phyloP scores from a whole-genome alignment of 192 early-diverging fungal genomes.

The Allomyces javanicus region DNA sequence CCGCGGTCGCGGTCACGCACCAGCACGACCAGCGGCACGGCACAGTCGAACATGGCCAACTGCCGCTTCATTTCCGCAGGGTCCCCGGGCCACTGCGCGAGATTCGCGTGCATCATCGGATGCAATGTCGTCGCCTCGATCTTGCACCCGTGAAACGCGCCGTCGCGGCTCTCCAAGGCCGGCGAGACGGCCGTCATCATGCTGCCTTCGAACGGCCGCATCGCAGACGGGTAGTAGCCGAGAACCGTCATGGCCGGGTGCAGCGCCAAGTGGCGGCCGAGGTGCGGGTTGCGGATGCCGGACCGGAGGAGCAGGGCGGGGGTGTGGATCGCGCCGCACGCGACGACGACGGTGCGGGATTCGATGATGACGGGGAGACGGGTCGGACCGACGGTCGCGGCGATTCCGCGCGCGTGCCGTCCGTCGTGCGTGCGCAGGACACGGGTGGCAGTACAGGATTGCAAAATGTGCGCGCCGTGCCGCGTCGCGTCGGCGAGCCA shows the following conservation, averaged over 20 bases:
- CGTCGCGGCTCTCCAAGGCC: slow-evolving; percentile 32
- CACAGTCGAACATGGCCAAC: slow-evolving; percentile 25
- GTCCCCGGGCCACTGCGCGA: slow-evolving; percentile 28
- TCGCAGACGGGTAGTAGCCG: slow-evolving; percentile 33
- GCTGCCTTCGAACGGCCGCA: slow-evolving; percentile 28
- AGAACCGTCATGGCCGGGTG: slow-evolving; percentile 40
- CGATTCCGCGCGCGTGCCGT: too few species aligned
- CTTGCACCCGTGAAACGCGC: slow-evolving; percentile 38
- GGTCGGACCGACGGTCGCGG: too few species aligned
- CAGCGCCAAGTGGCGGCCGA: slow-evolving; percentile 40
- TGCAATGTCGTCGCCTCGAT: slow-evolving; percentile 37
- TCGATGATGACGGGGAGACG: too few species aligned
- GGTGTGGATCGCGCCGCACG: slow-evolving; percentile 40
- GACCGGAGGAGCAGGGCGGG: slow-evolving; percentile 41
- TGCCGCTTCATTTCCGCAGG: slow-evolving; percentile 25
- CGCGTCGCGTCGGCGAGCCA: slow-evolving; percentile 51
- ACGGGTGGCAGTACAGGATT: too few species aligned
- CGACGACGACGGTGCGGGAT: slow-evolving; percentile 35
- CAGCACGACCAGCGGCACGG: slow-evolving; percentile 28
- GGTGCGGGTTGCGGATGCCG: slow-evolving; percentile 44
- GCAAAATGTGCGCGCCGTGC: too few species aligned
- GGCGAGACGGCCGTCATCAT: slow-evolving; percentile 48
- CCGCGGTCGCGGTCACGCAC: slow-evolving; percentile 37
- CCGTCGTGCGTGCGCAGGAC: too few species aligned
- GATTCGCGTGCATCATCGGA: slow-evolving; percentile 20